Evolutionary conservation across 1,284 basidiomycete genomes (phyloP).

Genomic region (Fomitopsis palustris): DNA sequence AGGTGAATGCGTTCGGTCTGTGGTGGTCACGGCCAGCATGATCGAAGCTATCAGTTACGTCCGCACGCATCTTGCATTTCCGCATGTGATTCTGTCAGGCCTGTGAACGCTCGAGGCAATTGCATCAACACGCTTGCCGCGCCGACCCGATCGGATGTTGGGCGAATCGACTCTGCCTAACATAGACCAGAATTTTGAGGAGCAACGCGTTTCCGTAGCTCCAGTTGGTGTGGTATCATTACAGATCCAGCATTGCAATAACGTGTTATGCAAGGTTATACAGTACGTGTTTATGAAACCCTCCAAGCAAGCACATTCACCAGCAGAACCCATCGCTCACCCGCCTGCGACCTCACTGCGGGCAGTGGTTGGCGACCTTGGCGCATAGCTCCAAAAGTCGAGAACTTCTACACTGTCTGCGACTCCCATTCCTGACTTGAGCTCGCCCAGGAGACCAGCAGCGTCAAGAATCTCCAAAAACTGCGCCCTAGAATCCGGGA

Average conservation of each 20-base stretch:
- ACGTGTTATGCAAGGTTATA: too few species aligned
- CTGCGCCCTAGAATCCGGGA: constrained; percentile 65
- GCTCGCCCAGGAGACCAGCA: constrained; percentile 40
- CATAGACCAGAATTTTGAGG: too few species aligned
- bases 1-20: neutral
- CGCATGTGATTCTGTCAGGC: neutral
- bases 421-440: constrained; percentile 32
- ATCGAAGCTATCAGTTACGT: neutral
- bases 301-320: too few species aligned
- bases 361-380: constrained; percentile 2
- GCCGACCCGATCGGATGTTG: too few species aligned
- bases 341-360: neutral
- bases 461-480: constrained; percentile 51
- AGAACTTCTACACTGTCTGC: constrained; percentile 16
- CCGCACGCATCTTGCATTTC: neutral
- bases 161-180: too few species aligned
- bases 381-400: constrained; percentile 32
- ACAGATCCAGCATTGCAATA: too few species aligned
- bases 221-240: too few species aligned
- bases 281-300: too few species aligned
- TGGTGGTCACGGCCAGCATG: neutral
- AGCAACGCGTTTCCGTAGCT: too few species aligned
- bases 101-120: neutral
- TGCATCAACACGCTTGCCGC: too few species aligned
- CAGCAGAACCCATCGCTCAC: neutral